These are phyloP conservation scores for Talaromyces pinophilus DNA, from an alignment of 2,329 filamentous ascomycete species.

Conservation along the genomic window DNA sequence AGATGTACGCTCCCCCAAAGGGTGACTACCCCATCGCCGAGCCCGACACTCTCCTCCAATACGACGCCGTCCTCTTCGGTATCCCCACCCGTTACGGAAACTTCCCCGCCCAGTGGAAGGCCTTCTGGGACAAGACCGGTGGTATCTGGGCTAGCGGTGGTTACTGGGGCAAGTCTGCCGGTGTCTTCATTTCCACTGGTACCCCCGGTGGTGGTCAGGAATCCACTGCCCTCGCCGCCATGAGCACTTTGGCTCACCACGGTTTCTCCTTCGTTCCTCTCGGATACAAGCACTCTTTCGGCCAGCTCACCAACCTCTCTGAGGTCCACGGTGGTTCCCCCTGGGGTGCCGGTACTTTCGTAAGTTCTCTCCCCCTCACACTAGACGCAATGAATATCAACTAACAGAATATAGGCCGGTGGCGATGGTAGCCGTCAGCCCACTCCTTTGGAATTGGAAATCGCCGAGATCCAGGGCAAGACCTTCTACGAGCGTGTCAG, in stretches of 20 bases:
- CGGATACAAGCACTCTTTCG: slow-evolving; percentile 81
- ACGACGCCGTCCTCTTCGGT: slow-evolving; percentile 88
- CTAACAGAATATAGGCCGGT: slow-evolving; percentile 40
- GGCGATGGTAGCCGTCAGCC: slow-evolving; percentile 84
- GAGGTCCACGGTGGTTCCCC: slow-evolving; percentile 85
- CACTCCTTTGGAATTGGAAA: slow-evolving; percentile 68
- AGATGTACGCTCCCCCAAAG: slow-evolving; percentile 89
- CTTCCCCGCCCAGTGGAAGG: slow-evolving; percentile 95
- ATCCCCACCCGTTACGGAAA: slow-evolving; percentile 96
- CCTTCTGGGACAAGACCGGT: slow-evolving; percentile 81
- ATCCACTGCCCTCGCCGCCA: slow-evolving; percentile 73
- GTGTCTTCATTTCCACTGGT: slow-evolving; percentile 86
- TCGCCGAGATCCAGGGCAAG: slow-evolving; percentile 83
- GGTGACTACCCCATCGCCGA: slow-evolving; percentile 65
- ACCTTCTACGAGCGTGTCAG: slow-evolving; percentile 74
- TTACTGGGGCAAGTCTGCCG: slow-evolving; percentile 85
- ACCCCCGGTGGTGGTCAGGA: slow-evolving; percentile 89
- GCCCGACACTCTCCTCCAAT: slow-evolving; percentile 65
- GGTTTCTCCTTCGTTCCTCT: slow-evolving; percentile 96
- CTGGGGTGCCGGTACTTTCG: slow-evolving; percentile 94
- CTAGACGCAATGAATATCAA: slow-evolving; percentile 15
- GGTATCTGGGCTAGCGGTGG: slow-evolving; percentile 76
- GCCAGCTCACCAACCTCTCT: slow-evolving; percentile 65
- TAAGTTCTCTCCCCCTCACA: slow-evolving; percentile 37
- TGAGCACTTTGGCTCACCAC: slow-evolving; percentile 89